These are phyloP conservation scores for Cryptomeria japonica DNA, from an alignment of 75 land plant species.

Conservation along the genomic window DNA sequence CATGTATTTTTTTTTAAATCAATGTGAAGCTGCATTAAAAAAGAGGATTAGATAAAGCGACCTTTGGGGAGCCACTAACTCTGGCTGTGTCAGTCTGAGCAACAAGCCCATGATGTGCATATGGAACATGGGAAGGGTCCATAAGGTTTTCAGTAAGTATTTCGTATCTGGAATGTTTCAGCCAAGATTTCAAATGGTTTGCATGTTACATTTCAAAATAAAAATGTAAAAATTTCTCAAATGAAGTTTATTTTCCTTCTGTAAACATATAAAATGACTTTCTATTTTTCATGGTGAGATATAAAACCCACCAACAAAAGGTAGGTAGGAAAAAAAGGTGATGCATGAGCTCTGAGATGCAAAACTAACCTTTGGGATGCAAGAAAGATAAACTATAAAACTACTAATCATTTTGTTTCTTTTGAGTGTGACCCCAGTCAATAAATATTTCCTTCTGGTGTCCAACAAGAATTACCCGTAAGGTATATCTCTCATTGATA, in stretches of 20 bases:
- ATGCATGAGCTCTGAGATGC: background rate
- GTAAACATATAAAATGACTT: background rate
- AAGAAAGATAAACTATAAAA: background rate
- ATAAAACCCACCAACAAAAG: background rate
- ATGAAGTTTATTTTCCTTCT: background rate
- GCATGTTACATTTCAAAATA: background rate
- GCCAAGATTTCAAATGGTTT: background rate
- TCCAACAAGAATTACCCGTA: slow-evolving; percentile 46
- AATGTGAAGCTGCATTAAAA: background rate
- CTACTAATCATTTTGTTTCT: background rate
- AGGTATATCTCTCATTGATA: slow-evolving; percentile 52
- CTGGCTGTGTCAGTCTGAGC: background rate
- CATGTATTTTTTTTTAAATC: background rate
- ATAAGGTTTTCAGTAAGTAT: slow-evolving; percentile 84
- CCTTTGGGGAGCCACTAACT: slow-evolving; percentile 12
- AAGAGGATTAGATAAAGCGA: background rate
- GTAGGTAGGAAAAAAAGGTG: background rate
- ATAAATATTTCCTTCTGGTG: background rate
- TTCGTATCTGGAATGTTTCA: slow-evolving; percentile 68
- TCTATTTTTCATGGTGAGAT: background rate
- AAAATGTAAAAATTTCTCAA: background rate
- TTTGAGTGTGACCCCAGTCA: background rate
- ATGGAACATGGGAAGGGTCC: slow-evolving; percentile 96
- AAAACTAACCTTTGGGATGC: slow-evolving; percentile 3
- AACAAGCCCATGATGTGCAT: slow-evolving; percentile 82